Evolutionary conservation across 2,329 filamentous ascomycete genomes (phyloP).

Genomic region (Purpureocillium lavendulum): DNA sequence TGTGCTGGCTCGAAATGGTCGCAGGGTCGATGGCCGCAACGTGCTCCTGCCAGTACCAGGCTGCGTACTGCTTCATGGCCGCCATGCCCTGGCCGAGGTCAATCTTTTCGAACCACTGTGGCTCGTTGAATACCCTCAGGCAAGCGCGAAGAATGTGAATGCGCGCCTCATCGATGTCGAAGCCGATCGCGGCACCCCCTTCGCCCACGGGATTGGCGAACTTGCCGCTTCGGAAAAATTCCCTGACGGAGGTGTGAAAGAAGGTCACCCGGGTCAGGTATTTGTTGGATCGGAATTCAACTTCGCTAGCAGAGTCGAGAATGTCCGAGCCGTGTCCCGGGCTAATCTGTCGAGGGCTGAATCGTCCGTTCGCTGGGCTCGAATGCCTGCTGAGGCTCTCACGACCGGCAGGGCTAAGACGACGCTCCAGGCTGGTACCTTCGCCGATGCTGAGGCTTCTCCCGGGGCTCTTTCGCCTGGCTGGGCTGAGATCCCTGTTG

Average conservation of each 20-base stretch:
- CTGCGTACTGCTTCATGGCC: slow-evolving; percentile 29
- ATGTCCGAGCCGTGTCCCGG: slow-evolving; percentile 20
- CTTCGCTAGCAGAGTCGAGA: slow-evolving; percentile 20
- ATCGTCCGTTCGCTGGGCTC: slow-evolving; percentile 15
- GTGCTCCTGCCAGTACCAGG: slow-evolving; percentile 38
- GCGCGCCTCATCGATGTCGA: slow-evolving; percentile 23
- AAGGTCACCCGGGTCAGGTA: slow-evolving; percentile 29
- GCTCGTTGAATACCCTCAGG: slow-evolving; percentile 29
- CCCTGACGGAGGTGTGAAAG: slow-evolving; percentile 29
- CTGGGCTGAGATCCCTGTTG: slow-evolving; percentile 12
- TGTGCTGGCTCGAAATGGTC: slow-evolving; percentile 17
- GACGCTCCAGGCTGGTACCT: slow-evolving; percentile 4
- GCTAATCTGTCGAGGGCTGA: slow-evolving; percentile 15
- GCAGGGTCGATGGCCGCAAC: slow-evolving; percentile 23
- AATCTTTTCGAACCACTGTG: slow-evolving; percentile 17
- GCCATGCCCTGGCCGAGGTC: slow-evolving; percentile 17
- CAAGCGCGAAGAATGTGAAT: slow-evolving; percentile 29
- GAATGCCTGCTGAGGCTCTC: slow-evolving; percentile 8
- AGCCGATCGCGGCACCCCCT: slow-evolving; percentile 19
- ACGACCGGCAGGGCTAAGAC: slow-evolving; percentile 4
- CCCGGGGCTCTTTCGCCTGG: slow-evolving; percentile 5
- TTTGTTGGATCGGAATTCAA: slow-evolving; percentile 34
- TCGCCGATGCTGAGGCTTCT: slow-evolving; percentile 7
- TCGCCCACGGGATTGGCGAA: slow-evolving; percentile 12
- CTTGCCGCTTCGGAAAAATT: slow-evolving; percentile 27